These are phyloP conservation scores for Apiospora malaysiana DNA, from an alignment of 2,329 filamentous ascomycete genomes.

Conservation along the genomic window DNA sequence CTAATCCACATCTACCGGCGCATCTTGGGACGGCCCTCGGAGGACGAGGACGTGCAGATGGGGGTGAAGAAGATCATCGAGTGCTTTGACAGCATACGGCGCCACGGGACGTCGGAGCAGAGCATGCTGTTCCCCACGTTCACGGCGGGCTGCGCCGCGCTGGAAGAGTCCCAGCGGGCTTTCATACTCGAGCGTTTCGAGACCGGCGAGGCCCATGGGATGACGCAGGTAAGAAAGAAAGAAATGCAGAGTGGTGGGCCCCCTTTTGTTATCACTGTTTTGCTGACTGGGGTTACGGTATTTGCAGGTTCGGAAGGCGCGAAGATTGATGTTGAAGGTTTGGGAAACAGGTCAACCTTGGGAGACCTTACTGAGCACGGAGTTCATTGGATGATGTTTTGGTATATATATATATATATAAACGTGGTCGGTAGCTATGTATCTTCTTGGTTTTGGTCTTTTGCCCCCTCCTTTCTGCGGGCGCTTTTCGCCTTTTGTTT, in stretches of 20 bases:
- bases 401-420: background rate
- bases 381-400: constrained; percentile 67
- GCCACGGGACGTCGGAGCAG: constrained; percentile 74
- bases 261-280: constrained; percentile 21
- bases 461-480: background rate
- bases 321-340: constrained; percentile 69
- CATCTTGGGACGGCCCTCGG: constrained; percentile 66
- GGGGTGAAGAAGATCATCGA: constrained; percentile 68
- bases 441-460: background rate
- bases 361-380: constrained; percentile 70
- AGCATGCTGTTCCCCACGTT: constrained; percentile 83
- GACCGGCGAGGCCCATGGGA: constrained; percentile 73
- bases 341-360: constrained; percentile 73
- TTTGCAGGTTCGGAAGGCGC: constrained; percentile 61
- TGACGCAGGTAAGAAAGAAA: constrained; percentile 68
- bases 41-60: constrained; percentile 65
- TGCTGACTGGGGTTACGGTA: constrained; percentile 20
- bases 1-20: constrained; percentile 78
- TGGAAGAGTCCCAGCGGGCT: constrained; percentile 58
- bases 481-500: background rate
- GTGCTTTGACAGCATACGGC: constrained; percentile 65
- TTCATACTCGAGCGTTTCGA: constrained; percentile 70
- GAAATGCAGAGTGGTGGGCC: background rate
- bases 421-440: background rate
- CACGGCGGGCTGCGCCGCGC: constrained; percentile 78